Base-by-base conservation (phyloP, 495 filamentous ascomycete species). In the Penicillium paradoxum region DNA sequence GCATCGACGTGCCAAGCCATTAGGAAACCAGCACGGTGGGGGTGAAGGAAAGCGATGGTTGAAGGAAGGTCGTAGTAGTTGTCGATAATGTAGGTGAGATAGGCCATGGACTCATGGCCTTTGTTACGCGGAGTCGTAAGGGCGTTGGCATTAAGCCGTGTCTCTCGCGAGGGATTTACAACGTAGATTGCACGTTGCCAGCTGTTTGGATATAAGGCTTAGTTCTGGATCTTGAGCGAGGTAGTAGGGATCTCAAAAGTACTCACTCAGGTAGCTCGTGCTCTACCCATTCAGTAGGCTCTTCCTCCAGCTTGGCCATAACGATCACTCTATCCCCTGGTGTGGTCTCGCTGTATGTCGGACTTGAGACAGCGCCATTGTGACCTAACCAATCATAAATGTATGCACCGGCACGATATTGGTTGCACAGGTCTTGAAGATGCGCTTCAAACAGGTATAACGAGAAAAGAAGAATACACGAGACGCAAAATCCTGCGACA, bases 31-130 rank as follows among this genome's bases (percentile, higher is more conserved):
- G 63, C 49, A 45, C 81, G 79, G 53, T 89, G 84, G 17, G 79
- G 70, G 51, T 90, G 87, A 62, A 84, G 83, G 64, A 90, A 87
- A 56, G 83, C 77, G 49, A 80, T 70, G 57, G 85, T 76, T 44
- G 88, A 83, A 8, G 85, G 83, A 19, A 90, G 75, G 14, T 67
- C 50, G 57, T 88, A 65, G 71, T 89, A 91, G 68, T 84, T 70
- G 59, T 89, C 83, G 56, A 87, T 81, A 52, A 91, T 74, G 63
- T 87, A 89, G 42, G 79, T 84, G 13, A 88, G 73, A 65, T 91
- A 91, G 25, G 83, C 78, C 77, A 89, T 84, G 9, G 82, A 83
- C 65, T 91, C 87, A 56, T 89, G 81, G 39, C 87, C 87, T 68
- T 90, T 90, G 59, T 88, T 88, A 10, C 59, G n/a, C 11, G 64